phyloP scores from a whole-genome alignment of 78 protist genomes.

The Dictyostelium discoideum region DNA sequence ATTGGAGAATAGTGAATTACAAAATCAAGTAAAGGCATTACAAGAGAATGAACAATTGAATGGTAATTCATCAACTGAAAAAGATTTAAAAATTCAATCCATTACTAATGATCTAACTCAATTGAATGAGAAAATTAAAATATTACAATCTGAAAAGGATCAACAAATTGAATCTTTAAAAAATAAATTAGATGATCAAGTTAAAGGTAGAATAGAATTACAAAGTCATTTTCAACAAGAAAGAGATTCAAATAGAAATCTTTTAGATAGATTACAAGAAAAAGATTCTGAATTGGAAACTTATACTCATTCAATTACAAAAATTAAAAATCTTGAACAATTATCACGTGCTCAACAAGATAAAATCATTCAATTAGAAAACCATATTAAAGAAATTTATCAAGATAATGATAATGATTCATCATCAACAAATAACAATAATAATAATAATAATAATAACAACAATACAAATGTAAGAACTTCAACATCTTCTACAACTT shows the following conservation, averaged over 20 bases:
- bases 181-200: constrained; percentile 31
- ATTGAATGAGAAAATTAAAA: not conserved
- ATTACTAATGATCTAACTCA: not conserved
- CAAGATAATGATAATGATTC: not conserved
- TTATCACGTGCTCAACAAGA: not conserved
- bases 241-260: constrained; percentile 11
- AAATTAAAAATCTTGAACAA: constrained; percentile 12
- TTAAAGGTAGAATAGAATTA: not conserved
- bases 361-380: not conserved
- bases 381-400: constrained; percentile 7
- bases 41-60: not conserved
- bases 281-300: constrained; percentile 16
- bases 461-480: not conserved
- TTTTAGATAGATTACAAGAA: constrained; percentile 16
- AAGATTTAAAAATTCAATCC: not conserved
- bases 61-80: not conserved
- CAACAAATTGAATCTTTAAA: not conserved
- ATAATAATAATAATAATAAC: too few relatives aligned
- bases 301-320: not conserved
- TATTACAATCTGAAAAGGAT: not conserved
- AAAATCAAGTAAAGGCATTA: not conserved
- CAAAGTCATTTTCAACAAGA: constrained; percentile 15
- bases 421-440: not conserved
- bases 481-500: not conserved
- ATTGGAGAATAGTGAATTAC: not conserved